A percentile compares a stretch with the other conserved stretches of the same genome.
Conservation (phyloP, 768 basidiomycete genomes). For the Astraeus odoratus region DNA sequence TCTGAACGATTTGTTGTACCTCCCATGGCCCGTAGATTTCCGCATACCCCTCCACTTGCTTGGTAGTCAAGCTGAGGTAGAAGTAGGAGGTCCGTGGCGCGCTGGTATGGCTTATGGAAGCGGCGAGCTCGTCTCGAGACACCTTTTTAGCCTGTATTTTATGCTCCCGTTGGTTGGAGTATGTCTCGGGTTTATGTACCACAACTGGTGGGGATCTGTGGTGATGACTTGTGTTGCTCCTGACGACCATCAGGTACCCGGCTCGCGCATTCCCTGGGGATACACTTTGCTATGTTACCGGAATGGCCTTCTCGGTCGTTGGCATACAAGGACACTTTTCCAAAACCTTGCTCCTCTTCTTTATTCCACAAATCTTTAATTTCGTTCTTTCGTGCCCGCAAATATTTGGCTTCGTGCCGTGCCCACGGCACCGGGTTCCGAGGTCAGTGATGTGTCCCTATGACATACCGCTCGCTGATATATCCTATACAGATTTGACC, state of each 20-base stretch:
- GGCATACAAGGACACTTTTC: constrained; percentile 97
- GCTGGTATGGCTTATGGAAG: constrained; percentile 86
- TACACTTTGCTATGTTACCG: constrained; percentile 94
- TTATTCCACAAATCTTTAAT: constrained; percentile 97
- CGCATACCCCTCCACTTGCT: constrained; percentile 65
- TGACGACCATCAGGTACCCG: constrained; percentile 66
- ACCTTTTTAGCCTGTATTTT: constrained; percentile 94
- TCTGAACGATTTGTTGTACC: constrained; percentile 86
- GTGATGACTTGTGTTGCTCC: not conserved
- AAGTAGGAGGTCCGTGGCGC: constrained; percentile 72
- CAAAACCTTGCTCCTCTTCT: constrained; percentile 93
- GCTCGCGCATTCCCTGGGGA: constrained; percentile 94
- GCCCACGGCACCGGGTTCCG: constrained; percentile 91
- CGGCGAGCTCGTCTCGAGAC: constrained; percentile 81
- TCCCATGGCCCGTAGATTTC: constrained; percentile 82
- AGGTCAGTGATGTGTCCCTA: constrained; percentile 41
- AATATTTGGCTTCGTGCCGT: constrained; percentile 87
- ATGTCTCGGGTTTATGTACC: constrained; percentile 84
- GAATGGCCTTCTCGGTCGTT: constrained; percentile 98
- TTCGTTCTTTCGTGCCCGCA: constrained; percentile 93
- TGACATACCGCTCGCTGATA: not conserved
- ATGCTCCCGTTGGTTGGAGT: constrained; percentile 94
- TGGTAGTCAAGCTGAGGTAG: constrained; percentile 58
- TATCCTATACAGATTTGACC: constrained; percentile 54
- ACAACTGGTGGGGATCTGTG: constrained; percentile 73